phyloP scores from a whole-genome alignment of 163 green algal species.

The Trebouxia gelatinosa region DNA sequence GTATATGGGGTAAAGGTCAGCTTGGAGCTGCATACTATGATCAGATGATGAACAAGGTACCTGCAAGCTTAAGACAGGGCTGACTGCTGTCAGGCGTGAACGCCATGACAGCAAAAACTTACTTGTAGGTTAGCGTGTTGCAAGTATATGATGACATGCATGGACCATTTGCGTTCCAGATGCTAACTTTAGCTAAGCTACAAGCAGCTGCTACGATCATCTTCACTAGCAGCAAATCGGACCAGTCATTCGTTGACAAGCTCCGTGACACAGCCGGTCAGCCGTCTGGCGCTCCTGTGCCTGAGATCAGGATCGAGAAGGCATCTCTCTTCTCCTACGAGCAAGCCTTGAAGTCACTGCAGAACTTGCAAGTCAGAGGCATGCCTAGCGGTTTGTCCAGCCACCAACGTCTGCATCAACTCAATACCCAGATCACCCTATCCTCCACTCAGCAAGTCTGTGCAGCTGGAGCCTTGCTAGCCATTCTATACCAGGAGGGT shows the following conservation, averaged over 20 bases:
- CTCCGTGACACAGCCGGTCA: conserved; percentile 20
- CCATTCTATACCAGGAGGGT: conserved; percentile 53
- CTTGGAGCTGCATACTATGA: conserved; percentile 5
- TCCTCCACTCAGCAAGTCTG: conserved; percentile 55
- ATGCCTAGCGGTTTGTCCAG: conserved; percentile 9
- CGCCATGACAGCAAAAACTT: too few relatives aligned
- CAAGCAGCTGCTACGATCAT: conserved; percentile 51
- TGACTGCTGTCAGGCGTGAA: too few relatives aligned
- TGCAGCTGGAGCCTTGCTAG: conserved; percentile 69
- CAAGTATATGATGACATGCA: conserved; percentile 38
- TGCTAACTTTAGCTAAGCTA: conserved; percentile 69
- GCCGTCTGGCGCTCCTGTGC: not conserved
- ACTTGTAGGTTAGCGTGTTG: conserved; percentile 33
- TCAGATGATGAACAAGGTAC: not conserved
- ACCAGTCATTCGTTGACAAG: conserved; percentile 37
- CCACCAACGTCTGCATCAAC: not conserved
- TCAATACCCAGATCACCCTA: conserved; percentile 11
- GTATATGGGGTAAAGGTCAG: not conserved
- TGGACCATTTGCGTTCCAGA: conserved; percentile 46
- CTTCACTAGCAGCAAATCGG: conserved; percentile 53
- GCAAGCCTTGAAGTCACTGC: conserved; percentile 32
- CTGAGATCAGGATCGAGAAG: conserved; percentile 50
- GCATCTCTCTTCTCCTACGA: conserved; percentile 43
- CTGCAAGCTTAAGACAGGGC: too few relatives aligned
- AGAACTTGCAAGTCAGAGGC: conserved; percentile 32